Evolutionary conservation across 352 stramenopile genomes (phyloP).

Genomic region (Phytophthora vignae): DNA sequence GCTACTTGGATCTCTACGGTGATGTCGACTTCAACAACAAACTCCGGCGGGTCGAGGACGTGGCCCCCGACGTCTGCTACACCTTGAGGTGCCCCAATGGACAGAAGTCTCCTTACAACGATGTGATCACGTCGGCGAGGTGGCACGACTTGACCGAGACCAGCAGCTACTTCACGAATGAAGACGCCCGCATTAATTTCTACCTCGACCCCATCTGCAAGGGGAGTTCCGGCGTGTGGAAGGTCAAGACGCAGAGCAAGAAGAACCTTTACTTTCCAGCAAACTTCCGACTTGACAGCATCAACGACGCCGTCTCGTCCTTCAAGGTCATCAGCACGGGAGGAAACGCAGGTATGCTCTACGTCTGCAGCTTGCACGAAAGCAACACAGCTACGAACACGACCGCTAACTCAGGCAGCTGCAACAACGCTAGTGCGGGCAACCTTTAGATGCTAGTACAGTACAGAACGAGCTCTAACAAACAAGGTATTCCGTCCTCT

Average conservation of each 20-base stretch:
- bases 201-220: slow-evolving; percentile 16
- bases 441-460: not conserved
- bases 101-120: slow-evolving; percentile 2
- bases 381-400: not conserved
- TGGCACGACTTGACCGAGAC: slow-evolving; percentile 15
- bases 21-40: slow-evolving; percentile 26
- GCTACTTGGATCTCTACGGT: slow-evolving; percentile 25
- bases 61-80: slow-evolving; percentile 21
- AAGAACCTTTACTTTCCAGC: slow-evolving; percentile 19
- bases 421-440: not conserved
- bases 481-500: too few relatives aligned
- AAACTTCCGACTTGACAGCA: slow-evolving; percentile 16
- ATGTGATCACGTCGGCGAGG: slow-evolving; percentile 21
- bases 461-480: too few relatives aligned
- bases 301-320: slow-evolving; percentile 24
- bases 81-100: slow-evolving; percentile 7
- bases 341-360: slow-evolving; percentile 2
- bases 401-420: not conserved
- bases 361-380: not conserved
- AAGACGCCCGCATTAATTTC: slow-evolving; percentile 11
- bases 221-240: slow-evolving; percentile 4
- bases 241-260: slow-evolving; percentile 16
- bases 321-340: slow-evolving; percentile 18
- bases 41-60: slow-evolving; percentile 2
- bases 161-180: not conserved